Conservation (phyloP, 345 rosid species). For the Populus nigra region DNA sequence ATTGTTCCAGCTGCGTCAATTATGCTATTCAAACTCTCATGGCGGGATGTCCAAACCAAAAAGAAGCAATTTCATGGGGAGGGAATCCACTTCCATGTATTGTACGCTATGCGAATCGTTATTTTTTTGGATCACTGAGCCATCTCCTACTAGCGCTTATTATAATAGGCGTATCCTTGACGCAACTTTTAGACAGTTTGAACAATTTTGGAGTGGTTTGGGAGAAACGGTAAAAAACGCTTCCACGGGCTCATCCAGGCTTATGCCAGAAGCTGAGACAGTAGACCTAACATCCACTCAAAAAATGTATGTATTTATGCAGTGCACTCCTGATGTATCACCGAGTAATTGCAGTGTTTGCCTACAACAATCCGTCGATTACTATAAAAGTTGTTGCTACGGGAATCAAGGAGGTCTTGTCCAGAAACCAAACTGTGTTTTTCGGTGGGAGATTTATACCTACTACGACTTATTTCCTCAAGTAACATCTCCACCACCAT, state of each 20-base stretch:
- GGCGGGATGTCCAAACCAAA: constrained; percentile 22
- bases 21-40: constrained; percentile 1
- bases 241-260: constrained; percentile 10
- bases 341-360: constrained; percentile 17
- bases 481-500: not conserved
- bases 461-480: not conserved
- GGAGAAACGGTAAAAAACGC: constrained; percentile 15
- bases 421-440: constrained; percentile 24
- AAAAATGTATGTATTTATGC: constrained; percentile 24
- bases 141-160: not conserved
- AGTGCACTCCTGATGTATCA: constrained; percentile 34
- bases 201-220: constrained; percentile 9
- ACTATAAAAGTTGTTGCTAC: constrained; percentile 21
- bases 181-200: not conserved
- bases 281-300: not conserved
- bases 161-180: not conserved
- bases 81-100: constrained; percentile 9
- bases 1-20: constrained; percentile 22
- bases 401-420: constrained; percentile 28
- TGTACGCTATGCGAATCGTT: constrained; percentile 23
- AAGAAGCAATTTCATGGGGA: constrained; percentile 24
- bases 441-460: constrained; percentile 22
- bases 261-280: constrained; percentile 12
- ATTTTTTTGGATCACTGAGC: constrained; percentile 13
- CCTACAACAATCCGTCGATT: constrained; percentile 2